phyloP scores from a whole-genome alignment of 129 eudicot species.

The Lactuca sativa region DNA sequence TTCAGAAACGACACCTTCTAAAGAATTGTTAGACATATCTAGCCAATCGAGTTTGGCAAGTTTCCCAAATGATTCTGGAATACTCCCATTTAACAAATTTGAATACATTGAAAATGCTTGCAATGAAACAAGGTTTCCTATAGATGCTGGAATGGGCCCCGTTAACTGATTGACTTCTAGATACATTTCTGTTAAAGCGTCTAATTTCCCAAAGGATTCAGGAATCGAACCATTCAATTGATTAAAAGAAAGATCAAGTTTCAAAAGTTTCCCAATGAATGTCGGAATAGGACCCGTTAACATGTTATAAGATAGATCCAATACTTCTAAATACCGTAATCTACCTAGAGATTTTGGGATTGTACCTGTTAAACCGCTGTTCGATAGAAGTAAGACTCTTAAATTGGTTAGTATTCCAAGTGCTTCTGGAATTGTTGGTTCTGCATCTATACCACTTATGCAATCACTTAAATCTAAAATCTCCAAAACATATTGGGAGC shows the following conservation, averaged over 20 bases:
- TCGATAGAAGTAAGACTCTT: conserved; percentile 6
- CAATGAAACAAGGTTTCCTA: too few relatives aligned
- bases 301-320: not conserved
- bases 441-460: not conserved
- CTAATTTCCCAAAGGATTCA: too few relatives aligned
- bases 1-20: conserved; percentile 19
- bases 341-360: conserved; percentile 15
- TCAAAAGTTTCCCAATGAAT: too few relatives aligned
- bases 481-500: conserved; percentile 18
- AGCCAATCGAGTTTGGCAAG: not conserved
- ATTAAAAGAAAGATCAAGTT: too few relatives aligned
- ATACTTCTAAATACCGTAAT: not conserved
- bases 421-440: conserved; percentile 8
- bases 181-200: too few relatives aligned
- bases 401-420: not conserved
- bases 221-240: too few relatives aligned
- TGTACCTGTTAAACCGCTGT: not conserved
- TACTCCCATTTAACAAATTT: not conserved
- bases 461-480: not conserved
- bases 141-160: too few relatives aligned
- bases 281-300: too few relatives aligned
- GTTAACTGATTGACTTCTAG: too few relatives aligned
- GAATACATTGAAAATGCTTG: not conserved
- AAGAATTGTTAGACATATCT: not conserved
- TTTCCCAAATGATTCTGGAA: conserved; percentile 17